Base-by-base conservation (phyloP, 345 rosid species). In the Dimocarpus longan region DNA sequence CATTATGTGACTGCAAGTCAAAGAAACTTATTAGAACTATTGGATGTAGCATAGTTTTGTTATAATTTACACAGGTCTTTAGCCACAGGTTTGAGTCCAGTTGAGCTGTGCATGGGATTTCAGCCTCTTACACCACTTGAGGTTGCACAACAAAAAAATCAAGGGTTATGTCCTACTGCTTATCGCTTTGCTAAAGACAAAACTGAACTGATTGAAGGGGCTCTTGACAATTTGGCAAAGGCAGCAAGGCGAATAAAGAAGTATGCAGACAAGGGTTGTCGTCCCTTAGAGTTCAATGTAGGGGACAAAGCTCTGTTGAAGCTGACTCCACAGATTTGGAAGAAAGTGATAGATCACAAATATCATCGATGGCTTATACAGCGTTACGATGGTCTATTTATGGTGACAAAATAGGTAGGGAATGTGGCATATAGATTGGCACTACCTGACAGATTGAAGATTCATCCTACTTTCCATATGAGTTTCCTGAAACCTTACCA, bases 401-500 rank as follows among this genome's bases (percentile, higher is more conserved):
- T 44, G 50, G 50, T 44, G 50, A 44, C 11, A 0, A 44, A 44
- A 44, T 0, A 10, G 1, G 50, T 44, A 6, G 50, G 50, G 0
- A 26, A 26, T 26, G 1, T 26, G 28, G 28, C 28, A 26, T 32
- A 32, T 32, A 32, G 37, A 3, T 2, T 32, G 37, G 37, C 37
- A 0, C 1, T 43, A 3, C 46, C 9, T 43, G 46, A 43, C 46
- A 43, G 46, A 10, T 43, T 43, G 6, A 43, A 43, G 46, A 43
- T 43, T 6, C 46, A 43, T 43, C 46, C 46, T 0, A 71, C 26
- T 1, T 68, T 68, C 6, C 50, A 68, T 39, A 24, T 32, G 5
- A 39, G 71, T 8, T 68, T 68, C 40, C 6, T 70, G 1, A 71
- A 71, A 6, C 63, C 75, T 11, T 71, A 8, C 63, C 63, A 71